Conservation (phyloP, 805 yeast genomes). For the Isabelozyma heimii region DNA sequence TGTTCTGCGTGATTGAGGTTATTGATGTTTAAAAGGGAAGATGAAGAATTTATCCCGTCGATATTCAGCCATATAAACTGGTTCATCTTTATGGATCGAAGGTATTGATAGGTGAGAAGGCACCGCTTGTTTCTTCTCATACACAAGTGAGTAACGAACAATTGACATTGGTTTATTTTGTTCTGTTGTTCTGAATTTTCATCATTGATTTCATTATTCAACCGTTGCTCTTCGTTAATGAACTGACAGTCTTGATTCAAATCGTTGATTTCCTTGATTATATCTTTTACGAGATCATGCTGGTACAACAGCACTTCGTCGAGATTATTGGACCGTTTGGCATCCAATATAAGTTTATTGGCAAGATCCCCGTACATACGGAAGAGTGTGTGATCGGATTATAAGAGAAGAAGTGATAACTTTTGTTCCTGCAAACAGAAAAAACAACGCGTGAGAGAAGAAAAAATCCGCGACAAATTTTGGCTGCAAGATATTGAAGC, state of each 20-base stretch:
- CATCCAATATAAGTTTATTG: slow-evolving; percentile 77
- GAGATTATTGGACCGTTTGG: slow-evolving; percentile 70
- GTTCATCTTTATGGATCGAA: slow-evolving; percentile 65
- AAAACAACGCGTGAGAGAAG: not conserved
- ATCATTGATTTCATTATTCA: slow-evolving; percentile 15
- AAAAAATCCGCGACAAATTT: not conserved
- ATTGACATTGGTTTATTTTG: slow-evolving; percentile 57
- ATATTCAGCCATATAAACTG: slow-evolving; percentile 69
- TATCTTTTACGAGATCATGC: slow-evolving; percentile 64
- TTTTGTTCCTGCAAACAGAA: not conserved
- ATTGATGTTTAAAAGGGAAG: slow-evolving; percentile 31
- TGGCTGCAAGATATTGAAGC: not conserved
- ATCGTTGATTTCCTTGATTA: slow-evolving; percentile 69
- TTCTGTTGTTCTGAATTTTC: slow-evolving; percentile 29
- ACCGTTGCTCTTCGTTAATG: slow-evolving; percentile 31
- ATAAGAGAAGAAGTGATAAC: not conserved
- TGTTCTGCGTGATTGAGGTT: slow-evolving; percentile 75
- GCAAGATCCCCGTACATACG: slow-evolving; percentile 88
- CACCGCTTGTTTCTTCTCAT: slow-evolving; percentile 90
- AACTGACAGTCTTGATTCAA: slow-evolving; percentile 56
- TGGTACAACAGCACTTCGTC: slow-evolving; percentile 69
- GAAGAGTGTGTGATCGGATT: not conserved
- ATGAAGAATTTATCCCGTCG: slow-evolving; percentile 41
- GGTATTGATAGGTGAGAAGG: slow-evolving; percentile 75
- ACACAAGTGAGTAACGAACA: slow-evolving; percentile 68